phyloP scores from a whole-genome alignment of 129 eudicot species.

The Lonicera japonica region DNA sequence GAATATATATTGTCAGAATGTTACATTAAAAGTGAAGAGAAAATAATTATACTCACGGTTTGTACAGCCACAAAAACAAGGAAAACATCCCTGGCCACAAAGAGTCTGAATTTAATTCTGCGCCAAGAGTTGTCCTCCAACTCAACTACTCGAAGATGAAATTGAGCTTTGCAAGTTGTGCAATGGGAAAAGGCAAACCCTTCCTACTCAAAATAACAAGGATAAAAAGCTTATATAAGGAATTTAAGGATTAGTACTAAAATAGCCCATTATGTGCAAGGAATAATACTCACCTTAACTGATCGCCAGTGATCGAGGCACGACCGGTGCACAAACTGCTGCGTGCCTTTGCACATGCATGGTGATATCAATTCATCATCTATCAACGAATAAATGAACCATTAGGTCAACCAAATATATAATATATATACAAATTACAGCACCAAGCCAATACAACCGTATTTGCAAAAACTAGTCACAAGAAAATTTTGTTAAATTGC shows the following conservation, averaged over 20 bases:
- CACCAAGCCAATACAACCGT: too few species aligned
- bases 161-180: constrained; percentile 94
- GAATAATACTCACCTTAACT: constrained; percentile 52
- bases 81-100: constrained; percentile 88
- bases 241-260: background rate
- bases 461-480: too few species aligned
- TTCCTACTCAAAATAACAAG: constrained; percentile 39
- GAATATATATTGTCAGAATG: background rate
- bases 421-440: background rate
- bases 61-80: constrained; percentile 85
- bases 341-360: constrained; percentile 98
- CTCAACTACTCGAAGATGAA: constrained; percentile 64
- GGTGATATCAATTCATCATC: constrained; percentile 89
- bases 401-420: background rate
- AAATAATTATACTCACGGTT: constrained; percentile 42
- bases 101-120: constrained; percentile 74
- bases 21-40: constrained; percentile 1
- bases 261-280: background rate
- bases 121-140: constrained; percentile 77
- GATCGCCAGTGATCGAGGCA: constrained; percentile 98
- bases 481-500: too few species aligned
- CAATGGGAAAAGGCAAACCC: constrained; percentile 95
- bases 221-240: background rate
- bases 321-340: constrained; percentile 83
- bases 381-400: constrained; percentile 5